These are phyloP conservation scores for Aristolochia contorta DNA, from an alignment of 164 flowering plant species.

Conservation along the genomic window DNA sequence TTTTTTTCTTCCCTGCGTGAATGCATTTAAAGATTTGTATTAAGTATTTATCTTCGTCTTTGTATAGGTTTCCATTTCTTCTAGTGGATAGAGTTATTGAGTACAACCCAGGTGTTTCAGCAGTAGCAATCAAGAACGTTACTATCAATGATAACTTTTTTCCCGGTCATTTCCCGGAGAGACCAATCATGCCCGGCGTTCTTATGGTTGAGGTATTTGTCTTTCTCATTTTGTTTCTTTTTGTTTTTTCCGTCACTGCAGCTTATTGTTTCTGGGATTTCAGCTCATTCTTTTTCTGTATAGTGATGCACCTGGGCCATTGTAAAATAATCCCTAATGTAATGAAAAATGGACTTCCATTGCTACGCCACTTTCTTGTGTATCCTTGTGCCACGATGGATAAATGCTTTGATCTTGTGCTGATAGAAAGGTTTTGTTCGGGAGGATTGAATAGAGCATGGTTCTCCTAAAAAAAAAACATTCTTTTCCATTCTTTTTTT, in stretches of 20 bases:
- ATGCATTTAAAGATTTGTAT: too few species aligned
- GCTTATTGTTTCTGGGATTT: background rate
- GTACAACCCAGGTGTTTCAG: constrained; percentile 85
- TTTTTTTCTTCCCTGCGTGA: too few species aligned
- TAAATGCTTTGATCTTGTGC: too few species aligned
- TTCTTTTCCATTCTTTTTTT: too few species aligned
- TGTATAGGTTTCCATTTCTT: constrained; percentile 76
- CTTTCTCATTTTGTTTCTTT: background rate
- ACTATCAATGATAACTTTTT: constrained; percentile 94
- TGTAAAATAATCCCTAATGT: too few species aligned
- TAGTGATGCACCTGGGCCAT: too few species aligned
- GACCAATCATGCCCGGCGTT: constrained; percentile 99
- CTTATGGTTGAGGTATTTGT: constrained; percentile 82
- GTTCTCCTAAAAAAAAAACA: too few species aligned
- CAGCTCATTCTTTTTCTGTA: background rate
- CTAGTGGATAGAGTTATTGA: constrained; percentile 93
- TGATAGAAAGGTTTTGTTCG: too few species aligned
- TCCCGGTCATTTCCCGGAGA: constrained; percentile 96
- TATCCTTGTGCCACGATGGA: too few species aligned
- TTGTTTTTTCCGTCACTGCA: background rate
- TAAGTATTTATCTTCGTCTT: background rate
- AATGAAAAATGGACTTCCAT: too few species aligned
- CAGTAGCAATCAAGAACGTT: constrained; percentile 90
- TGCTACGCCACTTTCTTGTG: too few species aligned
- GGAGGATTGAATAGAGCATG: too few species aligned